Evolutionary conservation across 139 green algal genomes (phyloP).

Genomic region (Klebsormidium nitens): DNA sequence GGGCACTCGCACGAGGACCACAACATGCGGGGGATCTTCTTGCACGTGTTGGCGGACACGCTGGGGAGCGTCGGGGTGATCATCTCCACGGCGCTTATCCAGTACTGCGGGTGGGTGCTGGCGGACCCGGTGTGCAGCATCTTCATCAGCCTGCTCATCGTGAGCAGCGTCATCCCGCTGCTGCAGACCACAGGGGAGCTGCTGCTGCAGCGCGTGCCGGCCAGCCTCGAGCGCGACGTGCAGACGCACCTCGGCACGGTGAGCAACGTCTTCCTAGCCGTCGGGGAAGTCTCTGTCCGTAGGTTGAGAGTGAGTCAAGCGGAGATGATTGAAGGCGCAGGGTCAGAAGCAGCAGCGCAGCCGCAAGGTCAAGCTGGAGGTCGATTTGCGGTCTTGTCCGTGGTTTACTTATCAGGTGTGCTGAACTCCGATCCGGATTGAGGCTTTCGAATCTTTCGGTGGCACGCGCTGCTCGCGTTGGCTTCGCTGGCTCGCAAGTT

Average conservation of each 20-base stretch:
- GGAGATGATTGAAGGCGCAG: neutral
- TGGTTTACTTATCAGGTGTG: too few species aligned
- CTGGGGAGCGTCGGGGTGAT: constrained; percentile 46
- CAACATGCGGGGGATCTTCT: constrained; percentile 48
- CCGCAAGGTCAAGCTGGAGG: too few species aligned
- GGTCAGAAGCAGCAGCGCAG: neutral
- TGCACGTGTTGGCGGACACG: constrained; percentile 47
- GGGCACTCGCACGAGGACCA: constrained; percentile 34
- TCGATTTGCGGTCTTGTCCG: too few species aligned
- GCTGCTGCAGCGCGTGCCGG: neutral
- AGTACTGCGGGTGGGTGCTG: constrained; percentile 44
- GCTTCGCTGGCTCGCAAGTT: too few species aligned
- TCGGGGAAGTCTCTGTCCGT: neutral
- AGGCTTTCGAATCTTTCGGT: too few species aligned
- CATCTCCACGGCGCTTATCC: constrained; percentile 39
- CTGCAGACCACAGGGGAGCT: constrained; percentile 29
- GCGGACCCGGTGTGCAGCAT: constrained; percentile 43
- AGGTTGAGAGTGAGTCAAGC: neutral
- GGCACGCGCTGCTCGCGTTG: too few species aligned
- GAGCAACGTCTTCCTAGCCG: neutral
- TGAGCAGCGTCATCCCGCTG: constrained; percentile 38
- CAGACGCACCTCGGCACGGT: too few species aligned
- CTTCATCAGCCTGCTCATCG: constrained; percentile 41
- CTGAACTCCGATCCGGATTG: too few species aligned
- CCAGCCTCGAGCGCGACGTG: too few species aligned